phyloP scores from a whole-genome alignment of 2,329 filamentous ascomycete species.

The Pseudocercospora fijiensis region DNA sequence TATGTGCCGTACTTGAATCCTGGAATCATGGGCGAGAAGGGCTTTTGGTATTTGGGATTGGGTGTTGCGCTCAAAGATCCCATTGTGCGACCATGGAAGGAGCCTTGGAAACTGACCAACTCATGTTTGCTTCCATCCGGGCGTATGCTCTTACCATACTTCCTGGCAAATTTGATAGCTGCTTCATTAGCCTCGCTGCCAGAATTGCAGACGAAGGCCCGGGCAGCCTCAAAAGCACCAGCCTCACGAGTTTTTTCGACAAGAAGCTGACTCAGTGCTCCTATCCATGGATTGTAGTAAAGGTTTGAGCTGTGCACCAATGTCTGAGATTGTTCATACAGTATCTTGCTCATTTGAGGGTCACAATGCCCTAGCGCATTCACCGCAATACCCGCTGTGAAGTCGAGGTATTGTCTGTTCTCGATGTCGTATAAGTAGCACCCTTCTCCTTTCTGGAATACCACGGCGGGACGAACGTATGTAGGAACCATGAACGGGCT shows the following conservation, averaged over 20 bases:
- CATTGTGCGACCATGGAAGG: constrained; percentile 97
- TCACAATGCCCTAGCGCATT: constrained; percentile 91
- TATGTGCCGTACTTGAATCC: constrained; percentile 84
- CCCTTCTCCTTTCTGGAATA: constrained; percentile 85
- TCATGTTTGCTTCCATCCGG: constrained; percentile 64
- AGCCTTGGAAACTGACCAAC: constrained; percentile 84
- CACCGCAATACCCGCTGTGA: constrained; percentile 94
- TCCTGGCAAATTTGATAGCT: constrained; percentile 93
- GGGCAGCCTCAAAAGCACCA: constrained; percentile 75
- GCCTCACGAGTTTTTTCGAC: constrained; percentile 76
- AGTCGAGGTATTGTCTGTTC: constrained; percentile 85
- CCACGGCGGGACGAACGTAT: constrained; percentile 83
- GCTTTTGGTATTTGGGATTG: constrained; percentile 95
- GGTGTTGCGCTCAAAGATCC: constrained; percentile 92
- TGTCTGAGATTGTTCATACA: constrained; percentile 66
- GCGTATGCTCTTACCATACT: constrained; percentile 66
- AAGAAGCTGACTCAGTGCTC: constrained; percentile 79
- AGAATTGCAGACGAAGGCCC: constrained; percentile 93
- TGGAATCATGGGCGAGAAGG: constrained; percentile 92
- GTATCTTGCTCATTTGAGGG: constrained; percentile 68
- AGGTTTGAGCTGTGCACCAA: constrained; percentile 92
- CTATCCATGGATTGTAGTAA: constrained; percentile 96
- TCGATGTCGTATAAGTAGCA: constrained; percentile 89
- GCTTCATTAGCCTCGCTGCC: constrained; percentile 97
- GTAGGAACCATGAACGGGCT: constrained; percentile 92